These are phyloP conservation scores for Pseudozyma pruni DNA, from an alignment of 1,284 basidiomycete species.

Conservation along the genomic window DNA sequence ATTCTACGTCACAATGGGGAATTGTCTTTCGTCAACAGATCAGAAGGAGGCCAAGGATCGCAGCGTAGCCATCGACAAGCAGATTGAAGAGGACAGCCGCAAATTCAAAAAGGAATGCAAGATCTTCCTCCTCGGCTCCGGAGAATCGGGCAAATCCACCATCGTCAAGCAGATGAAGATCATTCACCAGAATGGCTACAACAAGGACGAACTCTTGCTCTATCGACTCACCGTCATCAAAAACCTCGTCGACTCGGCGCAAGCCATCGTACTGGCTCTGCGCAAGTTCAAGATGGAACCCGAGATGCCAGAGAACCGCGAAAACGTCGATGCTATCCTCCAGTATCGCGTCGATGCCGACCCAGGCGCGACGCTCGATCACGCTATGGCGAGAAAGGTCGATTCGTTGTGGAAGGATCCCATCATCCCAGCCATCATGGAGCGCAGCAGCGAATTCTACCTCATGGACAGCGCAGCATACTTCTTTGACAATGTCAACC, in stretches of 20 bases:
- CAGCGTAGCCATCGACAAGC: conserved; percentile 71
- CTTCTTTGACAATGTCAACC: conserved; percentile 85
- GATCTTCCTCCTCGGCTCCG: conserved; percentile 85
- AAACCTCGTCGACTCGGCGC: conserved; percentile 74
- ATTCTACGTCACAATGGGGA: conserved; percentile 47
- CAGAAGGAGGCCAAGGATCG: conserved; percentile 61
- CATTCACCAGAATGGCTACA: conserved; percentile 94
- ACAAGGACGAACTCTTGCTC: conserved; percentile 79
- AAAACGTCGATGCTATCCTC: conserved; percentile 73
- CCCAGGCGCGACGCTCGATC: conserved; percentile 67
- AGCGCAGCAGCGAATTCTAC: conserved; percentile 88
- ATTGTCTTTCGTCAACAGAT: conserved; percentile 57
- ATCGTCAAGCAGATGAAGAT: conserved; percentile 99
- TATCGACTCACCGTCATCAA: conserved; percentile 79
- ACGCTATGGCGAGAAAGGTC: conserved; percentile 76
- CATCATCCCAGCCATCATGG: conserved; percentile 85
- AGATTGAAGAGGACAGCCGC: conserved; percentile 72
- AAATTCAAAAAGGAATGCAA: conserved; percentile 90
- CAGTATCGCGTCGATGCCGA: conserved; percentile 64
- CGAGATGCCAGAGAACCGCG: conserved; percentile 76
- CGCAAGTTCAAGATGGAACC: conserved; percentile 88
- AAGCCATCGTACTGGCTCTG: conserved; percentile 88
- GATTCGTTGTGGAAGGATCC: conserved; percentile 89
- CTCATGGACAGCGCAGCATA: conserved; percentile 95
- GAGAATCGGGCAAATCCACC: conserved; percentile 91